Conservation (phyloP, 2,329 filamentous ascomycete genomes). For the Scedosporium boydii region DNA sequence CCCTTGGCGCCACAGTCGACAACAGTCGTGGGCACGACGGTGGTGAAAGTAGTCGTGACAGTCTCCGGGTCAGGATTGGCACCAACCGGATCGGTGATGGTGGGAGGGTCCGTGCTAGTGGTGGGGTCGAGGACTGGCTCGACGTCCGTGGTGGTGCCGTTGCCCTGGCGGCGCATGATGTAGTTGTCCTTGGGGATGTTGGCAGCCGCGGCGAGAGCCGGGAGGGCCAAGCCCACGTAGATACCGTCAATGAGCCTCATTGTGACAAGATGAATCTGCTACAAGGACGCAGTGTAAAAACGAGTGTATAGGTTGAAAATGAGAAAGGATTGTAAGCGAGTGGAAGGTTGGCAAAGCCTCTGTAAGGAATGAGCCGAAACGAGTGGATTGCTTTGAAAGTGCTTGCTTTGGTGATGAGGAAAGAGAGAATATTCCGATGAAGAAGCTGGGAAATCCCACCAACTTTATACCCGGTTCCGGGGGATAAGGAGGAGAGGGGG, state of each 20-base stretch:
- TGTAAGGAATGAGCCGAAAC: neutral
- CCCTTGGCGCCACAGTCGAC: neutral
- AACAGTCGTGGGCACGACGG: slow-evolving; percentile 5
- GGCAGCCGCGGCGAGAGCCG: neutral
- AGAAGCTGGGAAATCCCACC: neutral
- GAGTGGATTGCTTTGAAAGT: neutral
- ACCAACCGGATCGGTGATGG: neutral
- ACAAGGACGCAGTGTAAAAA: neutral
- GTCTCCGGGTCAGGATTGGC: slow-evolving; percentile 3
- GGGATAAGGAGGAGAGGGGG: neutral
- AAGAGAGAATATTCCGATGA: neutral
- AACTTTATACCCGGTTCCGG: neutral
- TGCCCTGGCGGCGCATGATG: neutral
- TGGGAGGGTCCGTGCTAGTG: too few species aligned
- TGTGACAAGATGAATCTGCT: neutral
- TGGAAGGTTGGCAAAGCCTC: neutral
- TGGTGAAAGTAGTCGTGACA: slow-evolving; percentile 5
- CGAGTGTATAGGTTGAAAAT: neutral
- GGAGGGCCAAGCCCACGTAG: neutral
- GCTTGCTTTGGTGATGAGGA: neutral
- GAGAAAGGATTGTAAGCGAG: neutral
- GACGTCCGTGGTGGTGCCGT: neutral
- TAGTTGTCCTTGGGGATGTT: neutral
- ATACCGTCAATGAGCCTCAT: neutral
- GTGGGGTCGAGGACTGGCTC: too few species aligned